Evolutionary conservation across 2,329 filamentous ascomycete species (phyloP).

Genomic region (Hymenotorrendiella dingleyae): DNA sequence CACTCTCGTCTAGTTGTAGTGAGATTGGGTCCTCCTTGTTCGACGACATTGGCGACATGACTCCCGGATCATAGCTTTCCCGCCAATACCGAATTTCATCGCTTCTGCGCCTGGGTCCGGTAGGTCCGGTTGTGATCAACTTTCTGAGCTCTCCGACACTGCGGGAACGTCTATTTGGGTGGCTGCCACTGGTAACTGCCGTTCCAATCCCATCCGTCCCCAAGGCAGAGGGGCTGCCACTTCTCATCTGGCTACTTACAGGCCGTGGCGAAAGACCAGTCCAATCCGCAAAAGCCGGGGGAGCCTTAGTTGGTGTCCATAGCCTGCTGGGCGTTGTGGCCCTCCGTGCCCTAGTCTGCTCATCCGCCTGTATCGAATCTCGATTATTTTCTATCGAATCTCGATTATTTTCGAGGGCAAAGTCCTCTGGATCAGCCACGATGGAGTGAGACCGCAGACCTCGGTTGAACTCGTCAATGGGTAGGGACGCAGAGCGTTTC

Average conservation of each 20-base stretch:
- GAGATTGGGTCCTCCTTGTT: conserved; percentile 34
- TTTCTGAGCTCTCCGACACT: conserved; percentile 51
- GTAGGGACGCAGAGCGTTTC: conserved; percentile 53
- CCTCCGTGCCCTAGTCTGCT: conserved; percentile 34
- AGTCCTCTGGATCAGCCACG: conserved; percentile 44
- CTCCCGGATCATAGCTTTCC: conserved; percentile 49
- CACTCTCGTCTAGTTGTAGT: conserved; percentile 30
- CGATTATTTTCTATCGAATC: conserved; percentile 36
- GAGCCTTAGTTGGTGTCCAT: conserved; percentile 33
- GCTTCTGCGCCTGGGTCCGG: conserved; percentile 45
- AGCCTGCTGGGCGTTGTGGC: conserved; percentile 38
- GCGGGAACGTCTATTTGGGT: conserved; percentile 49
- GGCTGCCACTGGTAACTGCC: conserved; percentile 52
- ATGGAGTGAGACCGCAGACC: conserved; percentile 55
- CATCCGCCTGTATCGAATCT: conserved; percentile 42
- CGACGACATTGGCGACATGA: conserved; percentile 48
- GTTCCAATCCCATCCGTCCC: conserved; percentile 43
- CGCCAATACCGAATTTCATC: conserved; percentile 61
- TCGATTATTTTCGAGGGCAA: conserved; percentile 47
- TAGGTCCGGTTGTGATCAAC: conserved; percentile 31
- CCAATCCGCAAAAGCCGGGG: conserved; percentile 39
- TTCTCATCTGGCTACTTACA: conserved; percentile 52
- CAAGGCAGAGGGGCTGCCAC: conserved; percentile 29
- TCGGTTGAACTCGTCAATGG: conserved; percentile 54
- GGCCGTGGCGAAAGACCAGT: conserved; percentile 55